phyloP scores from a whole-genome alignment of 2,329 filamentous ascomycete species.

The Blastomyces percursus region DNA sequence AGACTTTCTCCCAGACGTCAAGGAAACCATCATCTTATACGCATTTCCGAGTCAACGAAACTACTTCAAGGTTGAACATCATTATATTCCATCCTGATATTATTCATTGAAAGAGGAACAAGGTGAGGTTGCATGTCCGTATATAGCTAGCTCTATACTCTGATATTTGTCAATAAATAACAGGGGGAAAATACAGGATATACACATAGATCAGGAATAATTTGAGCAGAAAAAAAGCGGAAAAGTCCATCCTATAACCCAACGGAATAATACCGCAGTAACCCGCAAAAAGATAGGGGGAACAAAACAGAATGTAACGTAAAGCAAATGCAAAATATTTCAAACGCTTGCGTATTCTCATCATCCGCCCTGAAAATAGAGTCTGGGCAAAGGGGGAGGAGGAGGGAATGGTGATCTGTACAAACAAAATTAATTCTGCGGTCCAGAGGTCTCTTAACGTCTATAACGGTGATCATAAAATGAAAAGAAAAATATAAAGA shows the following conservation, averaged over 20 bases:
- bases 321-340: not conserved
- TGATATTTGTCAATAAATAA: not conserved
- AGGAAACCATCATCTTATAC: not conserved
- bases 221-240: not conserved
- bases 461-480: not conserved
- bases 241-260: not conserved
- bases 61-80: not conserved
- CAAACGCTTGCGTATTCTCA: constrained; percentile 1
- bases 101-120: not conserved
- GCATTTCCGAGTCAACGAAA: not conserved
- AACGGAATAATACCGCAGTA: not conserved
- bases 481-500: no score
- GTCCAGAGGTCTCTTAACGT: not conserved
- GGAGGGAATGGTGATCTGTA: not conserved
- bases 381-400: not conserved
- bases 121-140: not conserved
- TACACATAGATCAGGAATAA: not conserved
- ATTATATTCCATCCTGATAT: not conserved
- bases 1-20: not conserved
- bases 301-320: not conserved
- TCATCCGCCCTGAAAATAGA: not conserved
- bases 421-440: not conserved
- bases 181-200: not conserved
- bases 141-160: not conserved
- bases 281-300: not conserved